A percentile compares a stretch with the other conserved stretches of the same genome.
These are phyloP conservation scores for Aspergillus neotritici DNA, from an alignment of 2,329 filamentous ascomycete species.

Conservation along the genomic window DNA sequence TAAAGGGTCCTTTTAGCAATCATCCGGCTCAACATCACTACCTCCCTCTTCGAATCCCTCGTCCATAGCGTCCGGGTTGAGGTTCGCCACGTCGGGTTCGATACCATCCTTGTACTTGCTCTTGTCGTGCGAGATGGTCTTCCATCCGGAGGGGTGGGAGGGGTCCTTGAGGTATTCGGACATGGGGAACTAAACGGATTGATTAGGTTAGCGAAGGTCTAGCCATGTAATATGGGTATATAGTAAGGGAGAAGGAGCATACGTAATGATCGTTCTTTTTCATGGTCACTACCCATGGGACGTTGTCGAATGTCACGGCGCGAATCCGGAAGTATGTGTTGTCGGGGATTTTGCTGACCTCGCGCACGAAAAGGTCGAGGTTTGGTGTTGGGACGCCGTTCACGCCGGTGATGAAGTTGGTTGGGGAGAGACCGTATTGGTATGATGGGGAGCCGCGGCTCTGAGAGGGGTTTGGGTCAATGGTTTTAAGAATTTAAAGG, in stretches of 20 bases:
- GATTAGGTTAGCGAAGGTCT: constrained; percentile 4
- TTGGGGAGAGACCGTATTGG: constrained; percentile 87
- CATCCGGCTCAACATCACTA: constrained; percentile 37
- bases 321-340: constrained; percentile 97
- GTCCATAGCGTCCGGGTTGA: constrained; percentile 46
- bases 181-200: constrained; percentile 58
- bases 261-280: constrained; percentile 99
- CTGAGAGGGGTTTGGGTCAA: constrained; percentile 16
- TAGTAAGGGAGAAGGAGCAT: constrained; percentile 16
- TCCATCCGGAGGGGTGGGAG: constrained; percentile 51
- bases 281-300: constrained; percentile 99
- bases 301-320: constrained; percentile 97
- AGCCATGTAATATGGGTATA: not conserved
- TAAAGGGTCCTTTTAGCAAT: no score
- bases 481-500: constrained; percentile 6
- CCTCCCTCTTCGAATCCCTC: constrained; percentile 31
- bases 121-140: constrained; percentile 51
- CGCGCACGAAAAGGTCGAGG: constrained; percentile 70
- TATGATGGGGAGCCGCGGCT: constrained; percentile 77
- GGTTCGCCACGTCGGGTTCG: constrained; percentile 35
- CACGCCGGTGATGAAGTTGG: constrained; percentile 95
- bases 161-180: constrained; percentile 59
- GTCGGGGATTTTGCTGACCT: constrained; percentile 82
- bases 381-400: constrained; percentile 83
- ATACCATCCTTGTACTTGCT: constrained; percentile 33